Evolutionary conservation across 2,329 filamentous ascomycete genomes (phyloP), one percentile per base, ranked within the genome.

Genomic region (Orbilia oligospora): DNA sequence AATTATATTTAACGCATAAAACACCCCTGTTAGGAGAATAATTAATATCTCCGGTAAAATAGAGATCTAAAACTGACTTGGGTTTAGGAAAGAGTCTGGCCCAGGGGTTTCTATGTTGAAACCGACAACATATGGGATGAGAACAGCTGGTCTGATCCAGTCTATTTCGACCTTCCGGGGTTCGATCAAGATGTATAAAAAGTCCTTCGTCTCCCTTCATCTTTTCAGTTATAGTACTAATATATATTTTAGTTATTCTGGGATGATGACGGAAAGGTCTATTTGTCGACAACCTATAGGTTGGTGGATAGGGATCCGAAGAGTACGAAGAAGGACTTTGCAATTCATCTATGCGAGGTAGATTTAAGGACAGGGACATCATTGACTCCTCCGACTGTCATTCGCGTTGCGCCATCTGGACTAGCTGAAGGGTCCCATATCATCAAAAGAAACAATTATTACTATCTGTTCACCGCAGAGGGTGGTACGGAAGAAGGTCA

Each of bases 401-500:
- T 81, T 84, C 48, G 85, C 85, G n/a, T 78, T 38, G 63, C 71
- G 36, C 38, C 72, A 55, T 58, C 80, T 58, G 79, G 80, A 12
- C 85, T 88, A 1, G 86, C 89, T 16, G 89, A 90, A 82, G 89
- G 86, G 0, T 88, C 89, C 1, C 89, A 90, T 80, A 82, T 90
- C 3, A 90, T 89, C 82, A 88, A 88, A 83, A 86, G 87, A 51
- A 87, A 87, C 48, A 87, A 87, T 4, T 89, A 87, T 85, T 90
- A 90, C 80, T 90, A 90, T 81, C 85, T 90, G 6, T 83, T 90
- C 5, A 89, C 87, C 0, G 89, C 89, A 1, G 88, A 90, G 81
- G 89, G 88, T 36, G 89, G 89, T 3, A 90, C 89, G 0, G 89
- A 87, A 4, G 89, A 88, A 73, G 86, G 87, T 0, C 90, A 92